phyloP scores from a whole-genome alignment of 805 yeast species.

The Myxozyma lipomycoides region DNA sequence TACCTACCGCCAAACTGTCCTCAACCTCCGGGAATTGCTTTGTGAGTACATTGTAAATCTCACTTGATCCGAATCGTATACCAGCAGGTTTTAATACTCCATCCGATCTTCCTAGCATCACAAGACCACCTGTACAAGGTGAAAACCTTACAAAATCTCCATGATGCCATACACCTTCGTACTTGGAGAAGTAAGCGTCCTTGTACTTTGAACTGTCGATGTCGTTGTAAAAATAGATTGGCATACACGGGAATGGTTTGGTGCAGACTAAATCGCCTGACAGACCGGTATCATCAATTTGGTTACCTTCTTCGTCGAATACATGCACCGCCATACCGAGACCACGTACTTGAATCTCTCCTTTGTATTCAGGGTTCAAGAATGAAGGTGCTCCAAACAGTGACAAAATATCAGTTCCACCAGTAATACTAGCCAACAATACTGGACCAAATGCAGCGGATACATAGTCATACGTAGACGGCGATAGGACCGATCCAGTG shows the following conservation, averaged over 20 bases:
- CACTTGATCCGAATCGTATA: conserved; percentile 30
- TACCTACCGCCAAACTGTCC: conserved; percentile 30
- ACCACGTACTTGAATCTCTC: conserved; percentile 30
- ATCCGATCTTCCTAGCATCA: conserved; percentile 31
- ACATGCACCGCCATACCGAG: conserved; percentile 31
- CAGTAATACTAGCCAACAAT: conserved; percentile 28
- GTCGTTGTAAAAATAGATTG: conserved; percentile 30
- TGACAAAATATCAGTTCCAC: conserved; percentile 31
- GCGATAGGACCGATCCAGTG: conserved; percentile 30
- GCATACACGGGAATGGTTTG: conserved; percentile 30
- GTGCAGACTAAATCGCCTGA: conserved; percentile 30
- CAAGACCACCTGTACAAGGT: conserved; percentile 25
- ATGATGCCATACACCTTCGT: conserved; percentile 30
- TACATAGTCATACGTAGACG: conserved; percentile 29
- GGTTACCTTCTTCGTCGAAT: conserved; percentile 24
- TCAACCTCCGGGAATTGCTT: conserved; percentile 24
- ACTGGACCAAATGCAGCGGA: conserved; percentile 25
- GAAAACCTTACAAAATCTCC: conserved; percentile 28
- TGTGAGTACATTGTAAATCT: conserved; percentile 27
- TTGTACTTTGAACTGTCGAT: conserved; percentile 19
- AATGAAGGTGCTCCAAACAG: conserved; percentile 30
- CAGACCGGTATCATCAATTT: conserved; percentile 13
- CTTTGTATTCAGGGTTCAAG: conserved; percentile 26
- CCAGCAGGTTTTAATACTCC: conserved; percentile 31
- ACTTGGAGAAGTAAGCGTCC: conserved; percentile 27